A percentile compares a stretch with the other conserved stretches of the same genome.
Evolutionary conservation across 768 basidiomycete species (phyloP).

Genomic region (Tulasnella sp.): DNA sequence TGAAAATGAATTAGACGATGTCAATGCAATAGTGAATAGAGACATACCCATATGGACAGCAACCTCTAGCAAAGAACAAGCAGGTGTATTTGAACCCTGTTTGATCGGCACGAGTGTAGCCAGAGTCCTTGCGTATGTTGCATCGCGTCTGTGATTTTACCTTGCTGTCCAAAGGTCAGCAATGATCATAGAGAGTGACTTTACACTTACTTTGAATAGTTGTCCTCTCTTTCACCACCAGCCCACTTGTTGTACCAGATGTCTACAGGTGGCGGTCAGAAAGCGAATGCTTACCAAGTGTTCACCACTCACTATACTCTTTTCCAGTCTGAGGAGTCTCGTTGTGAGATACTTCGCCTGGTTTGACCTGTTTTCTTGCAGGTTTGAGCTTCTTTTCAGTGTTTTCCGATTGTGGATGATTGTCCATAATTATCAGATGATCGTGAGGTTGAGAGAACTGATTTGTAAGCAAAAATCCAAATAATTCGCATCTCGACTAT

Average conservation of each 20-base stretch:
- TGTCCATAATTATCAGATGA: background rate
- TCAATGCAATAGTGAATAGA: conserved; percentile 19
- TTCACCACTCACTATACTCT: conserved; percentile 68
- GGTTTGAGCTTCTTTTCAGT: conserved; percentile 62
- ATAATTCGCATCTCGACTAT: conserved; percentile 1
- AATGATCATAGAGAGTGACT: too few species aligned
- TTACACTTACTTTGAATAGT: conserved; percentile 75
- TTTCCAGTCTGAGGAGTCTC: conserved; percentile 87
- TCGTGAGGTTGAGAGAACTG: background rate
- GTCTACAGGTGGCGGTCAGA: conserved; percentile 35
- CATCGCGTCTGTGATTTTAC: conserved; percentile 89
- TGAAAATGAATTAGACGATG: background rate
- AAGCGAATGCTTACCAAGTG: background rate
- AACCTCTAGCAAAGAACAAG: conserved; percentile 90
- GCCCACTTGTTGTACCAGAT: conserved; percentile 99
- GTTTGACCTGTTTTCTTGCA: conserved; percentile 84
- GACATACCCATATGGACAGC: conserved; percentile 87
- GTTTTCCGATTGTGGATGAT: background rate
- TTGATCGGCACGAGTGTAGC: conserved; percentile 89
- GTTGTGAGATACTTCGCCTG: conserved; percentile 79
- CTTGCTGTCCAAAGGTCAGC: conserved; percentile 42
- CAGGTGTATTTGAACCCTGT: conserved; percentile 88
- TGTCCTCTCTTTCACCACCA: conserved; percentile 96
- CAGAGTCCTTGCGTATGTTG: conserved; percentile 73
- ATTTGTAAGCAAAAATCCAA: conserved; percentile 4